These are phyloP conservation scores for Citrus sp. DNA, from an alignment of 345 rosid genomes.

Conservation along the genomic window DNA sequence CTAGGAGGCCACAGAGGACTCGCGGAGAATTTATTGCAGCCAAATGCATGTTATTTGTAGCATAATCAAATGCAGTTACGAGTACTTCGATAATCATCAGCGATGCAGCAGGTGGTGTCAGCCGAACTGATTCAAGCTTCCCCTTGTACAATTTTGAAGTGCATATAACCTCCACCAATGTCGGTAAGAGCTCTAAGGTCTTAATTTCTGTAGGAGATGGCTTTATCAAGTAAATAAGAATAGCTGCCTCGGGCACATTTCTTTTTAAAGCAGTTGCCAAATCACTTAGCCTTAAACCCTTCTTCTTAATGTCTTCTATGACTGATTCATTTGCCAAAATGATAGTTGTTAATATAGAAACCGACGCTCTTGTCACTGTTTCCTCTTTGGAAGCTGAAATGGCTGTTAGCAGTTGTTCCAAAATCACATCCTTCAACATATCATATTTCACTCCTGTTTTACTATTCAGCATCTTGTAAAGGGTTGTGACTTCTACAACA, in stretches of 20 bases:
- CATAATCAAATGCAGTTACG: slow-evolving; percentile 75
- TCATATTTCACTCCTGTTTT: slow-evolving; percentile 59
- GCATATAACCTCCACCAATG: slow-evolving; percentile 69
- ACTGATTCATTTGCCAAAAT: slow-evolving; percentile 52
- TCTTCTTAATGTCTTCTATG: slow-evolving; percentile 63
- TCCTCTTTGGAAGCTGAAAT: slow-evolving; percentile 76
- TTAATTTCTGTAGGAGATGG: slow-evolving; percentile 83
- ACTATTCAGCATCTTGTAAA: slow-evolving; percentile 57
- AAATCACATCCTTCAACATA: slow-evolving; percentile 64
- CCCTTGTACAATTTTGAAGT: slow-evolving; percentile 33
- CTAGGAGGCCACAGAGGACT: slow-evolving; percentile 58
- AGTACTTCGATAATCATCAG: slow-evolving; percentile 84
- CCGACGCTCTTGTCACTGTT: slow-evolving; percentile 57
- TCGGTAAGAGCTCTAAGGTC: slow-evolving; percentile 78
- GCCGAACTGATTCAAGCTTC: slow-evolving; percentile 31
- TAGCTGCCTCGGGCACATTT: slow-evolving; percentile 84
- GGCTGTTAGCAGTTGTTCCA: slow-evolving; percentile 65
- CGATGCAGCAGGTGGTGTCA: slow-evolving; percentile 84
- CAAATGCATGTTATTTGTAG: slow-evolving; percentile 65
- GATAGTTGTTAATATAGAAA: slow-evolving; percentile 61
- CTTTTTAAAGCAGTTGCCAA: slow-evolving; percentile 67
- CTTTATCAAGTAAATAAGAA: slow-evolving; percentile 66
- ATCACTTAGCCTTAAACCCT: slow-evolving; percentile 56
- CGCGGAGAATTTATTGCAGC: slow-evolving; percentile 70
- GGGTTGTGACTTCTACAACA: slow-evolving; percentile 54